These are phyloP conservation scores for Ophiocordyceps camponoti-leonardi DNA, from an alignment of 2,329 filamentous ascomycete species.

Conservation along the genomic window DNA sequence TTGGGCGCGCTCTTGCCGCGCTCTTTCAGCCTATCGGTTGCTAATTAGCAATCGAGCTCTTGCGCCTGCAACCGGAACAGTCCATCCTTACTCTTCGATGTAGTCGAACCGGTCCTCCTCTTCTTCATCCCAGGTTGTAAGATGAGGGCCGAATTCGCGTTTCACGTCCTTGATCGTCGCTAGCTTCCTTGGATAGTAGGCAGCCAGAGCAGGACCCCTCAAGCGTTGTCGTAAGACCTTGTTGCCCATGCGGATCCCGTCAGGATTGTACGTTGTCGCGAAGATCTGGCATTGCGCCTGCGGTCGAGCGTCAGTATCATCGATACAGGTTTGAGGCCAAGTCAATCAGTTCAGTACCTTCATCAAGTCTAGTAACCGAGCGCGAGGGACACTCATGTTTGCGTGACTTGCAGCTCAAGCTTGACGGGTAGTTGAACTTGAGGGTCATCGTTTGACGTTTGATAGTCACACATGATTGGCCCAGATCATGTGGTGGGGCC, in stretches of 20 bases:
- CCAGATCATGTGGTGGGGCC: neutral
- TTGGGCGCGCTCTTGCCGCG: conserved; percentile 78
- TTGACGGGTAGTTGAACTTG: neutral
- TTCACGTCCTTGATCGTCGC: conserved; percentile 59
- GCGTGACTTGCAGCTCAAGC: conserved; percentile 11
- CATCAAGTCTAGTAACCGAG: conserved; percentile 53
- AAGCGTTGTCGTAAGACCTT: conserved; percentile 82
- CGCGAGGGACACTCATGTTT: conserved; percentile 45
- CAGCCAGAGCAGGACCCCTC: conserved; percentile 61
- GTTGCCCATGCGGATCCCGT: conserved; percentile 67
- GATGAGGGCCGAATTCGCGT: conserved; percentile 46
- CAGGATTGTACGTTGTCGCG: conserved; percentile 78
- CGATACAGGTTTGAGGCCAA: neutral
- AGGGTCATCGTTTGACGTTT: neutral
- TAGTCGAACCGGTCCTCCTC: conserved; percentile 69
- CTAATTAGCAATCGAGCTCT: conserved; percentile 11
- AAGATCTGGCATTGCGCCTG: conserved; percentile 88
- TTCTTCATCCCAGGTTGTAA: conserved; percentile 54
- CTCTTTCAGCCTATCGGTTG: conserved; percentile 41
- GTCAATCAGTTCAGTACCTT: conserved; percentile 39
- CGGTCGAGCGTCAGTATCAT: neutral
- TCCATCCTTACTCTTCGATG: conserved; percentile 40
- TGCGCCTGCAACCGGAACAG: neutral
- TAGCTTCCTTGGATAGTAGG: conserved; percentile 73
- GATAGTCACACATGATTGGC: conserved; percentile 3